A percentile compares a stretch with the other conserved stretches of the same genome.
phyloP scores from a whole-genome alignment of 129 eudicot species.

The Solidago caesia region DNA sequence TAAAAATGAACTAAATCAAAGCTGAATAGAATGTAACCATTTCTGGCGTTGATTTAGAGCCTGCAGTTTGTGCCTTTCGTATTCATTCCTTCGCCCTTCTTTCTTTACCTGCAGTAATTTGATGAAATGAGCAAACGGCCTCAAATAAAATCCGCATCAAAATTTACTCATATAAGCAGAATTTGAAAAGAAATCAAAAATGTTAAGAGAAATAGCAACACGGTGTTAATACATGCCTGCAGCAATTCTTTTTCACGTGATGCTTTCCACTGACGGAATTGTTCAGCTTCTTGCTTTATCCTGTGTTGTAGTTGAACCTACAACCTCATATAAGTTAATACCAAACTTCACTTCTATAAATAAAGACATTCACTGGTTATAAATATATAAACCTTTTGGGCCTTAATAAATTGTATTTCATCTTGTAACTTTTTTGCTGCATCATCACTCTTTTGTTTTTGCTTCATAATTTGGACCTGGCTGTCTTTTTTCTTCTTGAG shows the following conservation, averaged over 20 bases:
- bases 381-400: conserved; percentile 72
- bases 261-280: conserved; percentile 98
- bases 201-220: not conserved
- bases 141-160: not conserved
- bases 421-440: conserved; percentile 93
- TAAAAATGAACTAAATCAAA: not conserved
- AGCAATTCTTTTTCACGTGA: conserved; percentile 95
- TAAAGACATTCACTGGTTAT: not conserved
- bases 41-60: conserved; percentile 97
- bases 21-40: conserved; percentile 54
- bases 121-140: not conserved
- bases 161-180: not conserved
- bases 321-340: conserved; percentile 24
- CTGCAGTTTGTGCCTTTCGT: conserved; percentile 92
- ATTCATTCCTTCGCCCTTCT: conserved; percentile 95
- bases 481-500: conserved; percentile 96
- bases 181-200: not conserved
- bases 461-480: conserved; percentile 88
- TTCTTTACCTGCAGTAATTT: conserved; percentile 62
- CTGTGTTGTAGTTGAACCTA: conserved; percentile 97
- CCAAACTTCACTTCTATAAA: conserved; percentile 1
- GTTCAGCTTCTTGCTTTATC: conserved; percentile 97
- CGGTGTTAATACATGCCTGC: conserved; percentile 46
- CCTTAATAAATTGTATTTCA: conserved; percentile 94
- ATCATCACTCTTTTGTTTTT: conserved; percentile 98